Base-by-base conservation (phyloP, 1,284 basidiomycete species). In the Veloboletus limbatus region DNA sequence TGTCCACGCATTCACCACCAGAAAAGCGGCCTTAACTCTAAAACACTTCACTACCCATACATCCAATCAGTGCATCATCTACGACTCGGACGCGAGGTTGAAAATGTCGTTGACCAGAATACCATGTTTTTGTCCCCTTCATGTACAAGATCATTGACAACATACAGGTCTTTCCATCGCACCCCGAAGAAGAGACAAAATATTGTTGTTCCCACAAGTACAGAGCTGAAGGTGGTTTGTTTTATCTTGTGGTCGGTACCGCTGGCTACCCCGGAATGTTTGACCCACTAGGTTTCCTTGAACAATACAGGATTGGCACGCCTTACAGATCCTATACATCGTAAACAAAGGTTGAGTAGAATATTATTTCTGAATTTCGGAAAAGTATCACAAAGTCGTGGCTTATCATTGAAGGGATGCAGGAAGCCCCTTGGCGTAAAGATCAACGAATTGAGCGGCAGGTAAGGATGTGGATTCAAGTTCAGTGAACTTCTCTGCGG, bases 171-270 rank as follows among this genome's bases (percentile, higher is more conserved):
- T 80, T 77, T 58, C 52, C 60, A 25, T 51, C 58, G 0, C 65
- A 81, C 1, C 63, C 71, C 1, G 51, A 60, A 13, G 72, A 74
- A 16, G 77, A 79, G 64, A 74, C 75, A 55, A 67, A 60, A 49
- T 76, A 69, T 48, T 78, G 76, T 76, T 77, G 78, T 51, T 75
- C 73, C 10, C 74, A 76, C 53, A 65, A 69, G 36, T 68, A 69
- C 45, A 73, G 76, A 45, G 70, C 77, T 34, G 76, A 79, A 54
- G 75, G 71, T 34, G 77, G 78, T 6, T 54, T 74, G 40, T 60
- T 79, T 14, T 71, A 74, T 49, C 53, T 78, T 2, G 65, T 68
- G 28, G 65, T 71, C 20, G 8, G 54, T 47, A 13, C 25, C 10
- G 3, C 25, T 41, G 30, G 3, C 14, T 24, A 8, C 37, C 5